Evolutionary conservation across 2,329 filamentous ascomycete genomes (phyloP).

Genomic region (Fusarium globosum): DNA sequence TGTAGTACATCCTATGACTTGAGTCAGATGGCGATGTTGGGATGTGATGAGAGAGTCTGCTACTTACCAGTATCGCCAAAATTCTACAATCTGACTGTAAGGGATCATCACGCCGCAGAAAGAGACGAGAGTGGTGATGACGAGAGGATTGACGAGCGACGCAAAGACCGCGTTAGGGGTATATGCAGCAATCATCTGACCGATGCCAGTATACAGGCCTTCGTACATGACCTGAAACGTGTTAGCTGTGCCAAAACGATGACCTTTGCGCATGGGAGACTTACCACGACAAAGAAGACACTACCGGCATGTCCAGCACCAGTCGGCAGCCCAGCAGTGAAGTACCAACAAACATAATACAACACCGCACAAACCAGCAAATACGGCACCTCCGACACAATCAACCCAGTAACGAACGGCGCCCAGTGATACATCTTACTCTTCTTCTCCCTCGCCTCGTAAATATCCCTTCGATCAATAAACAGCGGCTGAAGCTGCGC

Average conservation of each 20-base stretch:
- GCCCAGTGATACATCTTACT: constrained; percentile 68
- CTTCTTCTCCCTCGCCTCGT: constrained; percentile 61
- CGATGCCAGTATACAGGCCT: constrained; percentile 69
- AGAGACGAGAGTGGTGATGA: constrained; percentile 69
- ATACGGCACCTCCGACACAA: constrained; percentile 60
- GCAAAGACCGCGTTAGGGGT: constrained; percentile 71
- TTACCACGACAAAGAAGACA: constrained; percentile 64
- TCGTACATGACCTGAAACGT: constrained; percentile 58
- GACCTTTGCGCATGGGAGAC: background rate
- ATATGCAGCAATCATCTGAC: constrained; percentile 71
- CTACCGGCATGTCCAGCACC: constrained; percentile 59
- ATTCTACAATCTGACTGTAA: constrained; percentile 68
- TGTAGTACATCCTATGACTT: constrained; percentile 58
- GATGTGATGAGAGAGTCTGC: fast-evolving
- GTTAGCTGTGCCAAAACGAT: background rate
- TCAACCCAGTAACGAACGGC: constrained; percentile 65
- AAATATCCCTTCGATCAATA: constrained; percentile 59
- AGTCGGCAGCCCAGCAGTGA: constrained; percentile 62
- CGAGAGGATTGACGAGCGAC: constrained; percentile 65
- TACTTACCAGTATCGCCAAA: constrained; percentile 72
- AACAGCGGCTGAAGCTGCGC: constrained; percentile 60
- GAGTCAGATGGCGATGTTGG: fast-evolving
- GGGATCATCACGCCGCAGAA: constrained; percentile 83
- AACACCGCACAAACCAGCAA: constrained; percentile 56
- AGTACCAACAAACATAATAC: constrained; percentile 69